Base-by-base conservation (phyloP, 805 yeast species). In the Suhomyces faveliae region DNA sequence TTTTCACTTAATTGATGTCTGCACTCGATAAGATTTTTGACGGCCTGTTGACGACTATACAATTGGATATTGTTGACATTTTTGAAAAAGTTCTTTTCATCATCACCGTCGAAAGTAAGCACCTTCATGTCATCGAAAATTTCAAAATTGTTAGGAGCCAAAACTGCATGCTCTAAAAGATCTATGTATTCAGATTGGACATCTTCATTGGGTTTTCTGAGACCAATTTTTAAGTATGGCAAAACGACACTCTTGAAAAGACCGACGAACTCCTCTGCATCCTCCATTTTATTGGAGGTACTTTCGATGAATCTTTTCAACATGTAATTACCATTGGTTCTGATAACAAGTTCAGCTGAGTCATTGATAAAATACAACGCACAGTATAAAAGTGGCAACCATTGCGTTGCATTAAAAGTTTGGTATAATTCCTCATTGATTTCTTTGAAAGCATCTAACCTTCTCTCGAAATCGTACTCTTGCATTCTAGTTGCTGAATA, bases 21-120 rank as follows among this genome's bases (percentile, higher is more conserved):
- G 38, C 75, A 57, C 4, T 74, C 81, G 9, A 77, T 76, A 23
- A 91, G 66, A 49, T 87, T 77, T 57, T 81, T 78, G 19, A 92
- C 75, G 0, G 98, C 96, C 57, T 90, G 78, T 63, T 87, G 90
- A 57, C 97, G 85, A 68, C 96, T 81, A 59, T 85, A 89, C 8
- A 85, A 58, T 68, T 92, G 99, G 30, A 92, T 83, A 63, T 92
- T 97, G 50, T 77, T 78, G 42, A 94, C 75, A 57, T 90, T 89
- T 38, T 69, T 62, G 66, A 89, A 89, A 60, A 89, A 87, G 64
- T 89, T 84, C 3, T 89, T 86, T 57, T 90, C 97, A 56, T 89
- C 95, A 37, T 84, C 84, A 44, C 78, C 74, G 17, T 57, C 55
- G 57, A 71, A 77, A 1, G 84, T 65, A 35, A 92, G 67, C 1